Conservation (phyloP, 2,329 filamentous ascomycete genomes). For the Hypoxylon sp. region DNA sequence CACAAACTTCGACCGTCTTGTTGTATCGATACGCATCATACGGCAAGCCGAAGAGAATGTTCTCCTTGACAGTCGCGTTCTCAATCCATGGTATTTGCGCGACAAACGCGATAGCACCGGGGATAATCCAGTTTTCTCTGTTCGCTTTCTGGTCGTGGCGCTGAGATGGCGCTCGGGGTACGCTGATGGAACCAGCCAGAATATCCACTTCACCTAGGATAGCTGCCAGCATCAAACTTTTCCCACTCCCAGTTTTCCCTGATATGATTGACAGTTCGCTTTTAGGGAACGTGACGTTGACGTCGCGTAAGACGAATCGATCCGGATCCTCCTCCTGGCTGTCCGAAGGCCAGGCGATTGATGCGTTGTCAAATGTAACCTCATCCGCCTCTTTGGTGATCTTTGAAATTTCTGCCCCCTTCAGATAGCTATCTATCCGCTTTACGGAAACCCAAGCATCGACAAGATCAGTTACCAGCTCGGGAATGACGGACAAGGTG, state of each 20-base stretch:
- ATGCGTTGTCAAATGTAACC: conserved; percentile 75
- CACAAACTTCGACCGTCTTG: conserved; percentile 78
- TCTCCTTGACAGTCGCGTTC: conserved; percentile 82
- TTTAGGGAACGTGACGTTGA: conserved; percentile 75
- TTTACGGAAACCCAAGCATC: conserved; percentile 80
- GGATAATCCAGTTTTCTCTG: conserved; percentile 75
- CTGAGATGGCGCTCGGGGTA: conserved; percentile 65
- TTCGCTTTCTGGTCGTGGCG: conserved; percentile 74
- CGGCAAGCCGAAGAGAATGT: conserved; percentile 82
- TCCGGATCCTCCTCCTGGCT: conserved; percentile 67
- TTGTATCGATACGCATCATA: conserved; percentile 76
- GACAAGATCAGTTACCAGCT: conserved; percentile 76
- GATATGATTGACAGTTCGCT: conserved; percentile 80
- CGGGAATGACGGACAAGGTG: conserved; percentile 77
- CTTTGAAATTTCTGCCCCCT: conserved; percentile 72
- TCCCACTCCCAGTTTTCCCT: conserved; percentile 82
- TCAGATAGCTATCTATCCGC: conserved; percentile 79
- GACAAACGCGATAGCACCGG: conserved; percentile 78
- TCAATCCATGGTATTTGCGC: conserved; percentile 89
- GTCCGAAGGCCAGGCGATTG: conserved; percentile 81
- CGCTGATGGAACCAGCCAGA: conserved; percentile 70
- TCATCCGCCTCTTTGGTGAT: conserved; percentile 68
- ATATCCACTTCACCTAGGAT: conserved; percentile 83
- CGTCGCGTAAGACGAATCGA: conserved; percentile 73
- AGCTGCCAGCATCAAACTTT: conserved; percentile 79